Percentiles rank a stretch among this genome's conserved stretches.
Evolutionary conservation across 768 basidiomycete species (phyloP).

Genomic region (Agaricus sinodeliciosus): DNA sequence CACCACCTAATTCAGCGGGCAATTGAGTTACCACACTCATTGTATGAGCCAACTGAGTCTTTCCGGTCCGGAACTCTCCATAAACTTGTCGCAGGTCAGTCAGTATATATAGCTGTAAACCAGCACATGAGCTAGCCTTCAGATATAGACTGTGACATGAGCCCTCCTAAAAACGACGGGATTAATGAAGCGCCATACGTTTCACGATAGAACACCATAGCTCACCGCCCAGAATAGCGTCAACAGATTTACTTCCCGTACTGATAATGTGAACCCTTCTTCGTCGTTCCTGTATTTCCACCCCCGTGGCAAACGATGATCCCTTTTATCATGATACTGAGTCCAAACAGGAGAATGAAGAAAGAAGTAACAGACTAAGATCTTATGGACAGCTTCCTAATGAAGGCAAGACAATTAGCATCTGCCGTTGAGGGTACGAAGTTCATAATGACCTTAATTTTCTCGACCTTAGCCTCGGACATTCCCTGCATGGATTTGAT

Average conservation of each 20-base stretch:
- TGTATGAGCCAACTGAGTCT: slow-evolving; percentile 94
- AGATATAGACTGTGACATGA: slow-evolving; percentile 90
- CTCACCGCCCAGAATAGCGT: slow-evolving; percentile 81
- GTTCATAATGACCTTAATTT: slow-evolving; percentile 54
- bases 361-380: slow-evolving; percentile 45
- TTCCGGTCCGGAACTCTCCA: slow-evolving; percentile 94
- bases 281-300: slow-evolving; percentile 84
- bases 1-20: slow-evolving; percentile 85
- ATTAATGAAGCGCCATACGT: background rate
- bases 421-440: slow-evolving; percentile 25
- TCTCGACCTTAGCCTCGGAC: slow-evolving; percentile 97
- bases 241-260: slow-evolving; percentile 90
- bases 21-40: slow-evolving; percentile 89
- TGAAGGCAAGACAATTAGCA: background rate
- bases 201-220: background rate
- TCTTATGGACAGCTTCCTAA: slow-evolving; percentile 87
- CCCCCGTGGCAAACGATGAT: slow-evolving; percentile 85
- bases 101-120: background rate
- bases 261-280: slow-evolving; percentile 79
- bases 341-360: background rate
- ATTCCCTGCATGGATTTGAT: slow-evolving; percentile 54
- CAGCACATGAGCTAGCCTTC: slow-evolving; percentile 48
- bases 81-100: slow-evolving; percentile 50
- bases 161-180: slow-evolving; percentile 48
- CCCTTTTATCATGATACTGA: slow-evolving; percentile 42